Base-by-base conservation (phyloP, 495 filamentous ascomycete genomes). In the Hypoxylon lienhwacheense region DNA sequence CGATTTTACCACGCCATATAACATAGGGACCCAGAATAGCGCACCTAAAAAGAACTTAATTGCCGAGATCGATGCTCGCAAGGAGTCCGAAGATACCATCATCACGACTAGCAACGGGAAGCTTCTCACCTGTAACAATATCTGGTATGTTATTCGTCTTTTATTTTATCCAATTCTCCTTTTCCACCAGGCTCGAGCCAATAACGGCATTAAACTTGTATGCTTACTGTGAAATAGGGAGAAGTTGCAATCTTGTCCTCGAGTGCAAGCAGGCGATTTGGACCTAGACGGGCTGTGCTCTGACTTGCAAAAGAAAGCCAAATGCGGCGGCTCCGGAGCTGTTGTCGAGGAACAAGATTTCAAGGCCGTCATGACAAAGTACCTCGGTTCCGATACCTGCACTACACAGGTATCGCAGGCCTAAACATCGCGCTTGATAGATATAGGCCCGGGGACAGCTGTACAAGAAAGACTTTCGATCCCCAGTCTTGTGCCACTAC, bases 301-400 rank as follows among this genome's bases (percentile, higher is more conserved):
- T 4, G 91, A 99, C 55, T 81, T 99, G n/a, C 86, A 91, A 49
- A 86, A 87, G 63, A 99, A 99, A 73, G 95, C 95, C 35, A 91
- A 91, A 66, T 99, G 95, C 66, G 95, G 90, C 1, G 93, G 95
- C 64, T 83, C 79, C 19, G 92, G 93, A 20, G 88, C 92, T n/a
- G 90, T 97, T 16, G 87, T 98, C 39, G 86, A 89, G 59, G 81
- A 96, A 71, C 83, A 83, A 32, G 90, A 97, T 67, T 92, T 97
- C 61, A 85, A 95, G 63, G 78, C 77, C 41, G 88, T 91, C 47
- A 79, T 95, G 75, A 83, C 80, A 36, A 77, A 79, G 56, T 77
- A 77, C 37, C 62, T 79, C 5, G 70, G 72, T 52, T 4, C 26
- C 8, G 53, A 51, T 1, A 29, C 37, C 33, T n/a, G n/a, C n/a